Evolutionary conservation across 1,139 yeast species (phyloP).

Genomic region (Meyerozyma elateridarum): DNA sequence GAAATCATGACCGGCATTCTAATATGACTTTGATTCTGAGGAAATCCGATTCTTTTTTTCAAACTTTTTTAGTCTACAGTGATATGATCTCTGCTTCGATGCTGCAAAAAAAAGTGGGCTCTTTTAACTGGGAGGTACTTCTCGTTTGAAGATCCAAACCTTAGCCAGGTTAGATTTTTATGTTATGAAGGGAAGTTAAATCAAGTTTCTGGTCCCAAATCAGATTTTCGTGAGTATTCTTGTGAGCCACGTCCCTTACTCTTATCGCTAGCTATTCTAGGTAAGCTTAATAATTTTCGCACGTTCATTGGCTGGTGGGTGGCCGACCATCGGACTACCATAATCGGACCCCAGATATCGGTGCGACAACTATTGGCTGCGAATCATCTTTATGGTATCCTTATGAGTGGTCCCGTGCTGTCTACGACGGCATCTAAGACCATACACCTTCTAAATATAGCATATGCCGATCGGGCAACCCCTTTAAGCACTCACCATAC

Average conservation of each 20-base stretch:
- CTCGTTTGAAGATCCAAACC: background rate
- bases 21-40: too few relatives aligned
- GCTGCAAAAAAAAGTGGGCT: too few relatives aligned
- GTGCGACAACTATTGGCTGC: constrained; percentile 4
- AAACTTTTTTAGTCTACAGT: too few relatives aligned
- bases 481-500: background rate
- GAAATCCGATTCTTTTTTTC: too few relatives aligned
- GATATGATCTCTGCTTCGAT: too few relatives aligned
- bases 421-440: background rate
- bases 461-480: background rate
- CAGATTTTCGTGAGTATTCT: background rate
- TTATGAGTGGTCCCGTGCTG: background rate
- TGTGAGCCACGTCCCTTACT: constrained; percentile 1
- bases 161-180: too few relatives aligned
- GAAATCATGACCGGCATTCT: constrained; percentile 2
- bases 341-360: background rate
- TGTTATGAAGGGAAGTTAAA: background rate
- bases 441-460: background rate
- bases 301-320: constrained; percentile 1
- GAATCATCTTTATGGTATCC: background rate
- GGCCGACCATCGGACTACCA: constrained; percentile 2
- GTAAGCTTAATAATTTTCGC: constrained; percentile 4
- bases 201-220: background rate
- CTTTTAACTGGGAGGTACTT: background rate
- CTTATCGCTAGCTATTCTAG: constrained; percentile 1